A percentile compares a stretch with the other conserved stretches of the same genome.
Conservation (phyloP, 371 early-diverging fungal species). For the Mucor plumbeus region DNA sequence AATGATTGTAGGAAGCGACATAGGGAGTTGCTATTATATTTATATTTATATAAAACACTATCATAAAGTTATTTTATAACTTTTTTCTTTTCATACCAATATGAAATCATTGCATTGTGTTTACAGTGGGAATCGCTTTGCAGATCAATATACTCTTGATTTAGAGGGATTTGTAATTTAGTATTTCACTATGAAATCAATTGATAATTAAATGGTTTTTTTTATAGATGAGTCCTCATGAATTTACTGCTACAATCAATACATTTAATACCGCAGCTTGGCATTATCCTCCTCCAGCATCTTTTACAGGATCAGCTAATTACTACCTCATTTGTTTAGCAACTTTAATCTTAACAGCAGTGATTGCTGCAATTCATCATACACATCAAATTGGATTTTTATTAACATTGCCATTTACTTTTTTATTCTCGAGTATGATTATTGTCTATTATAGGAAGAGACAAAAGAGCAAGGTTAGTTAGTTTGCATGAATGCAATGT, state of each 20-base stretch:
- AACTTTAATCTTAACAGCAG: conserved; percentile 22
- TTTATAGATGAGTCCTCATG: conserved; percentile 43
- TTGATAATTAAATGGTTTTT: not conserved
- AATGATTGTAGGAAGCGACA: not conserved
- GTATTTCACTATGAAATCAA: no score
- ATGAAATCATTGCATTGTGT: conserved; percentile 49
- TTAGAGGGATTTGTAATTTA: conserved; percentile 37
- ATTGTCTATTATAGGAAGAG: conserved; percentile 34
- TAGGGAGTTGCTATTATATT: not conserved
- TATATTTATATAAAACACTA: not conserved
- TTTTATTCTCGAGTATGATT: conserved; percentile 27
- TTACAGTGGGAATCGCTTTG: conserved; percentile 37
- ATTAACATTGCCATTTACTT: conserved; percentile 31
- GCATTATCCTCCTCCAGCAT: conserved; percentile 37
- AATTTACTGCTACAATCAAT: conserved; percentile 45
- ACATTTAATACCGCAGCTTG: conserved; percentile 42
- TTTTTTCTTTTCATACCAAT: conserved; percentile 16
- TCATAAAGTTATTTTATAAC: conserved; percentile 1
- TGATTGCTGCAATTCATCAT: conserved; percentile 34
- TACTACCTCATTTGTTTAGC: conserved; percentile 17
- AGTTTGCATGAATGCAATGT: not conserved
- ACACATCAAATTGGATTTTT: conserved; percentile 36
- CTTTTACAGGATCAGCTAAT: conserved; percentile 26
- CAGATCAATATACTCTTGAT: conserved; percentile 45
- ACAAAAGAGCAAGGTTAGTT: conserved; percentile 27